Conservation (phyloP, 768 basidiomycete genomes). For the Pulveroboletus ravenelii region DNA sequence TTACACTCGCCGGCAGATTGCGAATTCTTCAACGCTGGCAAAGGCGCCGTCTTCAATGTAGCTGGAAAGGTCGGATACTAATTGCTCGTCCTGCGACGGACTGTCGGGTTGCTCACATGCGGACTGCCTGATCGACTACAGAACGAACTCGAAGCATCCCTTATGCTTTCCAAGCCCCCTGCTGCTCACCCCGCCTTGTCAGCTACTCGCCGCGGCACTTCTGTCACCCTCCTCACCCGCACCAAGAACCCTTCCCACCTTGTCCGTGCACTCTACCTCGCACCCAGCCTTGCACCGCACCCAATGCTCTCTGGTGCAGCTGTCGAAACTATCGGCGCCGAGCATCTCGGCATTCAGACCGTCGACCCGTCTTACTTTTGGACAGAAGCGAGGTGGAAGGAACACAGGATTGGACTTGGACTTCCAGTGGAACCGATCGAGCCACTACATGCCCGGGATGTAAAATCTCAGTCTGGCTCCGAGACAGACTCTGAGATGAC, state of each 20-base stretch:
- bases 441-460: conserved; percentile 12
- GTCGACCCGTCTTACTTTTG: conserved; percentile 78
- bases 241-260: conserved; percentile 71
- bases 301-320: conserved; percentile 63
- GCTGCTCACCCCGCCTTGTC: conserved; percentile 57
- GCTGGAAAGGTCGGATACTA: conserved; percentile 62
- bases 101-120: background rate
- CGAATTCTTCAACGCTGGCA: conserved; percentile 74
- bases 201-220: conserved; percentile 54
- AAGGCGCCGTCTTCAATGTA: conserved; percentile 79
- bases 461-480: conserved; percentile 1
- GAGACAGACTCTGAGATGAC: conserved; percentile 19
- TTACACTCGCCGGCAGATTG: conserved; percentile 43
- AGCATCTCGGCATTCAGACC: conserved; percentile 46
- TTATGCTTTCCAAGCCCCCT: conserved; percentile 80
- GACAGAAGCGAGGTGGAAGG: conserved; percentile 68
- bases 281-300: conserved; percentile 59
- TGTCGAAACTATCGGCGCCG: conserved; percentile 57
- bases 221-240: conserved; percentile 60
- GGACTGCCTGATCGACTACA: conserved; percentile 22
- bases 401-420: conserved; percentile 70
- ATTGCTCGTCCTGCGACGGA: background rate
- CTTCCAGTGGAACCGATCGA: conserved; percentile 65
- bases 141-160: conserved; percentile 79
- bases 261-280: conserved; percentile 64